Evolutionary conservation across 2,329 filamentous ascomycete species (phyloP).

Genomic region (Onygenales sp.): DNA sequence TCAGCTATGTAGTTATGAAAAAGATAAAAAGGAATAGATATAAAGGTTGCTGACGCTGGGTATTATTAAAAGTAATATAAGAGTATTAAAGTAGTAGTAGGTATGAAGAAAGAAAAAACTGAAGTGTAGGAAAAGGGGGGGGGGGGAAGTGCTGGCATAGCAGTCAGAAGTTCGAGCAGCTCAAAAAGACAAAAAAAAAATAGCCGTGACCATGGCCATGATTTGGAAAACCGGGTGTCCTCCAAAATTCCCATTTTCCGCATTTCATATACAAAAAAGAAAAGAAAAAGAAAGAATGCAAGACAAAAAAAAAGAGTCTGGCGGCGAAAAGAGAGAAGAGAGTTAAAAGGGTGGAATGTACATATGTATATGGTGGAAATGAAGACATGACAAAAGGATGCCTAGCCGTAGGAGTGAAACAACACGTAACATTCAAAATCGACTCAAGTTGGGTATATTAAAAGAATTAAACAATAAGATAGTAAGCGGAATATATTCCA

Average conservation of each 20-base stretch:
- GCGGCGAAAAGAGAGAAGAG: background rate
- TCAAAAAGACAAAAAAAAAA: background rate
- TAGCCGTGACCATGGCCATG: background rate
- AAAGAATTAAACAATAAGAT: background rate
- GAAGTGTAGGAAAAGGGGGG: background rate
- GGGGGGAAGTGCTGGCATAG: background rate
- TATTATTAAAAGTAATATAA: no score
- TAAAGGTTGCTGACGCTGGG: no score
- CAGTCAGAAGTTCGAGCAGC: background rate
- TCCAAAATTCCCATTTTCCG: background rate
- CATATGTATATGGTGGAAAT: background rate
- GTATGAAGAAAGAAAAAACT: slow-evolving; percentile 21
- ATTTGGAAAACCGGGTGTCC: background rate
- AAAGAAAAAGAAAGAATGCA: background rate
- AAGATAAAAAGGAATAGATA: background rate
- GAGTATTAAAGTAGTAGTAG: no score
- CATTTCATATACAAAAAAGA: slow-evolving; percentile 1
- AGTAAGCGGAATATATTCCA: background rate
- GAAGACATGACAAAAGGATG: background rate
- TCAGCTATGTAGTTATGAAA: background rate
- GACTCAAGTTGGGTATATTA: background rate
- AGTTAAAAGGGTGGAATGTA: background rate
- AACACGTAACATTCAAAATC: background rate
- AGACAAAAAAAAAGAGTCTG: background rate
- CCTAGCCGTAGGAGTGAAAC: background rate